Evolutionary conservation across 169 alveolate species (phyloP).

Genomic region (Plasmodium yoelii): DNA sequence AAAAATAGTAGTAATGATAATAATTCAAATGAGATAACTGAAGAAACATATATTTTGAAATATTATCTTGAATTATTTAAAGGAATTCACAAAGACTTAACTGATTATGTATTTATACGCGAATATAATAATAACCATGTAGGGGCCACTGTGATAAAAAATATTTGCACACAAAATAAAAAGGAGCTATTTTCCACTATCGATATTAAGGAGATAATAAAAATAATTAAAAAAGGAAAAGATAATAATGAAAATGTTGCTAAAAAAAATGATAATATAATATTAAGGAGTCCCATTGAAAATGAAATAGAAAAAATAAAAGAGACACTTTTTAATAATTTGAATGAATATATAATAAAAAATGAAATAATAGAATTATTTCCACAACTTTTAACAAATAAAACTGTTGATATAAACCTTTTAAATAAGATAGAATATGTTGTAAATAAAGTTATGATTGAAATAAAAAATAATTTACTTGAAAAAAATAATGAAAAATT

Average conservation of each 20-base stretch:
- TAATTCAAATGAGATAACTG: too few species aligned
- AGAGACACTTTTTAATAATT: constrained; percentile 11
- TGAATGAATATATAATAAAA: constrained; percentile 15
- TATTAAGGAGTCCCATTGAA: not conserved
- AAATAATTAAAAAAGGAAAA: constrained; percentile 26
- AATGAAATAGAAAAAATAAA: constrained; percentile 8
- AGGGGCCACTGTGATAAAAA: too few species aligned
- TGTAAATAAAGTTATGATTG: not conserved
- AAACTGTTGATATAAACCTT: not conserved
- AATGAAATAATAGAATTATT: constrained; percentile 48
- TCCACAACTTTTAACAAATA: constrained; percentile 17
- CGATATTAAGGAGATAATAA: constrained; percentile 70
- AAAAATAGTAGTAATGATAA: not conserved
- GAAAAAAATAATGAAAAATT: not conserved
- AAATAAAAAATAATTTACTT: not conserved
- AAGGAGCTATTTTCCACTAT: constrained; percentile 15
- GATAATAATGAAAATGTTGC: constrained; percentile 1
- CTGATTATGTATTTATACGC: not conserved
- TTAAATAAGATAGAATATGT: constrained; percentile 10
- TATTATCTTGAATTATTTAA: constrained; percentile 54
- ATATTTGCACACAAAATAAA: not conserved
- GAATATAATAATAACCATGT: not conserved
- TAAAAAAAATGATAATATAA: not conserved
- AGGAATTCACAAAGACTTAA: constrained; percentile 36
- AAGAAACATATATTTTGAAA: constrained; percentile 3